Base-by-base conservation (phyloP, 352 stramenopile genomes). In the Phytophthora podocarpi region DNA sequence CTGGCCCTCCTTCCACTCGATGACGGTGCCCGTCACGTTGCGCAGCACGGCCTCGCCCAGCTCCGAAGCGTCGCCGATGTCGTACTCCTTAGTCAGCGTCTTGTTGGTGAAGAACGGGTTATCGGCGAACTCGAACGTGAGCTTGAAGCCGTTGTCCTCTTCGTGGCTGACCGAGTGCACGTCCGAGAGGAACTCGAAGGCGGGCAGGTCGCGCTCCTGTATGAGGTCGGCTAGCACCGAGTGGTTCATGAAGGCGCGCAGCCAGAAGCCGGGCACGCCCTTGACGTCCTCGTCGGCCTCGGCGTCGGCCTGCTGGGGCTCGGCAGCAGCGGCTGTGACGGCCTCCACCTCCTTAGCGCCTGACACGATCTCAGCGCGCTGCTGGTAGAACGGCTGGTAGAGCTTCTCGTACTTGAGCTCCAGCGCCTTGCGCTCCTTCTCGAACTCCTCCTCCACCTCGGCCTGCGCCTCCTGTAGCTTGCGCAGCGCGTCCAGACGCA, bases 391-490 rank as follows among this genome's bases (percentile, higher is more conserved):
- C 13, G 83, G 86, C 72, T 93, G 82, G 70, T 95, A 95, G 11
- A 92, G 74, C 70, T 91, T 93, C 68, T 95, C 84, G 60, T 95
- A 95, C 72, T 95, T 95, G 46, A 95, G 82, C 70, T 95, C 84
- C 15, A 95, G 70, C 39, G 66, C 46, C 65, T 89, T 89, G 54
- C 84, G 86, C 64, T 95, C 84, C 70, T 91, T 92, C 70, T 95
- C 84, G 41, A 95, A 95, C 67, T 90, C 63, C 59, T 90, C 84
- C 51, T 95, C 84, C 30, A 95, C 63, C 54, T 82, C 75, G 6
- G 78, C 78, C 56, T 95, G 86, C 37, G 85, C 64, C 57, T 95
- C 82, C 70, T 85, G 81, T n/a, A 93, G 70, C 68, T 80, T 82
- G n/a, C 82, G 82, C 30, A 93, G 70, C 26, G 80, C 81, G 9